Evolutionary conservation across 805 yeast genomes (phyloP).

Genomic region (Ogataea ganodermae): DNA sequence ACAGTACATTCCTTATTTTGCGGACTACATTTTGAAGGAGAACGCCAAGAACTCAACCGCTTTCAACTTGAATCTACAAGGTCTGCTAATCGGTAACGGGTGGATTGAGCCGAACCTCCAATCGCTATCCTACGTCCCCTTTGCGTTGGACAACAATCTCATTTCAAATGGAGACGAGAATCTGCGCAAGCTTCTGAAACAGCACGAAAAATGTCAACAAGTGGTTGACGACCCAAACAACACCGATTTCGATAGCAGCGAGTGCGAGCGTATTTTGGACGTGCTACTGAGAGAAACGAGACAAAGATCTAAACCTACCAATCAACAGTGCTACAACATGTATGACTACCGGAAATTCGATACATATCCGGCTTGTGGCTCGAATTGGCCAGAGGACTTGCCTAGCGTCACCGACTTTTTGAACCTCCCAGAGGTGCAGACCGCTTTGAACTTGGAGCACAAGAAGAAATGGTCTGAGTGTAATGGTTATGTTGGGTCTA

Average conservation of each 20-base stretch:
- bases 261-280: conserved; percentile 46
- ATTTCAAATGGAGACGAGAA: conserved; percentile 43
- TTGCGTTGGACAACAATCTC: conserved; percentile 58
- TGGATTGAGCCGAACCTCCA: conserved; percentile 92
- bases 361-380: conserved; percentile 82
- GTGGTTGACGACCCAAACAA: conserved; percentile 38
- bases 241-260: conserved; percentile 28
- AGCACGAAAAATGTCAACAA: conserved; percentile 64
- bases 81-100: conserved; percentile 85
- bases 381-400: conserved; percentile 84
- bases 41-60: conserved; percentile 36
- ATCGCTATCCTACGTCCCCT: conserved; percentile 78
- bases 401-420: conserved; percentile 52
- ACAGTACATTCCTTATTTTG: conserved; percentile 90
- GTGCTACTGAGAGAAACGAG: conserved; percentile 38
- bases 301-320: conserved; percentile 27
- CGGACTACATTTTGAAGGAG: conserved; percentile 55
- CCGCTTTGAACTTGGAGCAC: conserved; percentile 50
- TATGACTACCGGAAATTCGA: conserved; percentile 77
- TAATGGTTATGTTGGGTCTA: conserved; percentile 53
- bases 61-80: conserved; percentile 49
- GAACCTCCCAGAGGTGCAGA: conserved; percentile 44
- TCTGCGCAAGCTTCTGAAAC: conserved; percentile 44
- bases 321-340: conserved; percentile 71
- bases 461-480: conserved; percentile 74